phyloP scores from a whole-genome alignment of 352 stramenopile genomes.

The Pythium volutum region DNA sequence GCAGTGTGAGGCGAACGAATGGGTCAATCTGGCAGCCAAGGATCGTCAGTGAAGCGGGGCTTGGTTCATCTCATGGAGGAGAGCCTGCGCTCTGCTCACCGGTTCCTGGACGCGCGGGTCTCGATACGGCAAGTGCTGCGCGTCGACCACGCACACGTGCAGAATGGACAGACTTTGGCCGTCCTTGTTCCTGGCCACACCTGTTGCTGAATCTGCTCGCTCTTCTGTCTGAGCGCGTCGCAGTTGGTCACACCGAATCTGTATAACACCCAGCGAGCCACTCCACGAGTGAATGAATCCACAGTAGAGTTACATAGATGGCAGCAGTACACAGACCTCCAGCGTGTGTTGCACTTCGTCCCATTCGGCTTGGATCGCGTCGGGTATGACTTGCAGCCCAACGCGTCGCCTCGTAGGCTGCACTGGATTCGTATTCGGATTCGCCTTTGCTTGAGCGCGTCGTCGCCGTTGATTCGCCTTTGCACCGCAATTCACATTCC shows the following conservation, averaged over 20 bases:
- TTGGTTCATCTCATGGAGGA: neutral
- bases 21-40: slow-evolving; percentile 45
- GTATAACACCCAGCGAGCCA: neutral
- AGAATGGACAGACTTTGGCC: slow-evolving; percentile 30
- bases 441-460: neutral
- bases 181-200: slow-evolving; percentile 4
- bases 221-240: slow-evolving; percentile 11
- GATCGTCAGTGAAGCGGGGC: neutral
- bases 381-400: slow-evolving; percentile 33
- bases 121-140: slow-evolving; percentile 45
- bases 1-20: slow-evolving; percentile 44
- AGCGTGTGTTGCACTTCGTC: slow-evolving; percentile 24
- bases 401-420: slow-evolving; percentile 26
- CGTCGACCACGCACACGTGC: slow-evolving; percentile 40
- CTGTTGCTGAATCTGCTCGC: slow-evolving; percentile 6
- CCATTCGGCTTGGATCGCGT: slow-evolving; percentile 32
- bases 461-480: neutral
- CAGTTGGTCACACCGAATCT: slow-evolving; percentile 21
- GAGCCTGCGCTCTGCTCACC: slow-evolving; percentile 27
- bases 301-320: too few relatives aligned
- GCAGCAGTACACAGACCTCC: slow-evolving; percentile 27
- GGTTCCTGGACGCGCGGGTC: slow-evolving; percentile 40
- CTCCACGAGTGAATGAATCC: neutral
- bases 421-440: slow-evolving; percentile 15
- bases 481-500: slow-evolving; percentile 10